These are phyloP conservation scores for Ophiostoma perfectum DNA, from an alignment of 2,329 filamentous ascomycete species.

Conservation along the genomic window DNA sequence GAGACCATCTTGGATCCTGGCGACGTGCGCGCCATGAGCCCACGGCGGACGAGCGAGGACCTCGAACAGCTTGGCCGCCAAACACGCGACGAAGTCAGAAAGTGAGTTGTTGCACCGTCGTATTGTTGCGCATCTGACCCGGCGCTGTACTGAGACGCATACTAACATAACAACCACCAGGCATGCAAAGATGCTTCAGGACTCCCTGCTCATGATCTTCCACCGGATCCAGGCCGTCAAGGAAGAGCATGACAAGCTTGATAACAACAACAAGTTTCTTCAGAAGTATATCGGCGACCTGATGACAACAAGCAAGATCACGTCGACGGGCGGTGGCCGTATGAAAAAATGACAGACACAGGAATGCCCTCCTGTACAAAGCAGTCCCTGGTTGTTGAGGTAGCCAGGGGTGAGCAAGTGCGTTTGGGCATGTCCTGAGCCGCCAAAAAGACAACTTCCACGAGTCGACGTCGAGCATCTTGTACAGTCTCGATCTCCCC, in stretches of 20 bases:
- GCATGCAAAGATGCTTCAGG: conserved; percentile 83
- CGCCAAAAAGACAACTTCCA: too few relatives aligned
- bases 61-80: conserved; percentile 81
- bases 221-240: conserved; percentile 92
- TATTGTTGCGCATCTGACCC: not conserved
- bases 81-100: conserved; percentile 61
- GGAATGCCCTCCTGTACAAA: not conserved
- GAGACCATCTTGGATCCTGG: conserved; percentile 75
- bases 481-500: too few relatives aligned
- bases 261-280: conserved; percentile 93
- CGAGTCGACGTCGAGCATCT: too few relatives aligned
- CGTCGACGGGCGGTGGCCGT: conserved; percentile 46
- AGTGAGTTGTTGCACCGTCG: conserved; percentile 36
- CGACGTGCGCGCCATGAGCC: conserved; percentile 92
- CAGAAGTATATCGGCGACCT: conserved; percentile 97
- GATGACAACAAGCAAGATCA: conserved; percentile 78
- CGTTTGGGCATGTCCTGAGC: too few relatives aligned
- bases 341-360: conserved; percentile 46
- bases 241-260: conserved; percentile 91
- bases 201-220: conserved; percentile 81
- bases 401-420: too few relatives aligned
- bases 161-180: conserved; percentile 32
- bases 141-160: not conserved
- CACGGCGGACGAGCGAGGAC: conserved; percentile 82
- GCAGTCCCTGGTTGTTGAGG: not conserved